Evolutionary conservation across 257 asterid species (phyloP), one percentile per base, ranked within the genome.

Genomic region (Nicotiana tabacum): DNA sequence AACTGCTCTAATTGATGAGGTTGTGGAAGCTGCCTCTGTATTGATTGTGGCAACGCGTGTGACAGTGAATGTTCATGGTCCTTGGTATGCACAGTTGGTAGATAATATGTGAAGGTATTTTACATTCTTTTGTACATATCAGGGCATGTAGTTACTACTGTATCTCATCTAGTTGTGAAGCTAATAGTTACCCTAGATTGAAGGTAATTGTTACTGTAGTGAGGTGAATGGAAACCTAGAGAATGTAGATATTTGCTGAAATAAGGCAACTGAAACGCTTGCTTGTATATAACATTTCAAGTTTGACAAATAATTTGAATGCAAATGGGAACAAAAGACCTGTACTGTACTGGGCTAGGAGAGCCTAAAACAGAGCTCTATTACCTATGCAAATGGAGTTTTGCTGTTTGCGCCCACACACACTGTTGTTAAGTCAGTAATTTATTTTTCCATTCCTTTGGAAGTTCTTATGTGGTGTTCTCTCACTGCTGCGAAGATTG

Each of bases 1-100:
- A 0, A 65, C 86, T 9, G 57, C 86, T 32, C 91, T 95, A 1
- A 66, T 87, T 1, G 92, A 90, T 13, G 91, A 92, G 48, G 85
- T 93, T 83, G 88, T 90, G 69, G 87, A 84, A 61, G 91, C 91
- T 55, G 94, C 93, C 5, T 74, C 95, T 0, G 86, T 82, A 67
- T 37, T 95, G 84, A 92, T 90, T 87, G 85, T 88, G 66, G 88
- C 83, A 6, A 92, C 94, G 35, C 85, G 87, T 27, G 94, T 95
- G 61, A 91, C 98, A 0, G 94, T 88, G 65, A 84, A 86, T 53
- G 93, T 93, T 80, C 99, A 95, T 17, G 93, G 97, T 37, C 92
- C 95, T 69, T 95, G 98, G 98, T 95, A 92, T 83, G 91, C 88
- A 2, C 82, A 83, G 83, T 77, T 95, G 81, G 77, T 82, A 35